These are phyloP conservation scores for Cladophialophora exuberans DNA, from an alignment of 2,329 filamentous ascomycete species.

Conservation along the genomic window DNA sequence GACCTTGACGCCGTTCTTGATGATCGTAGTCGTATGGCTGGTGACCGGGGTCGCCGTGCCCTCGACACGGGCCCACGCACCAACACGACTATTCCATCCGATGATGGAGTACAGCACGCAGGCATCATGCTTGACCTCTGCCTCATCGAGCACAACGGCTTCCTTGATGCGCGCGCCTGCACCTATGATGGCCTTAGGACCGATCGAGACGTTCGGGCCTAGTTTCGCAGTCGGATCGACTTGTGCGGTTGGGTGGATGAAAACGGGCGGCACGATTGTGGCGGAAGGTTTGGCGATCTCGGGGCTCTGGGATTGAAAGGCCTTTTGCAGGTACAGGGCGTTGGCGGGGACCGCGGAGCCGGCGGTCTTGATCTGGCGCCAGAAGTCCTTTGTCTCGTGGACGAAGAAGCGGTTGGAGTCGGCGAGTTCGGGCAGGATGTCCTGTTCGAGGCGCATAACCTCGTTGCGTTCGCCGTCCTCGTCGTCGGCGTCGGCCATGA, in stretches of 20 bases:
- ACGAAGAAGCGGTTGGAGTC: conserved; percentile 99
- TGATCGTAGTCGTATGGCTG: conserved; percentile 89
- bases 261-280: conserved; percentile 89
- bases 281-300: conserved; percentile 83
- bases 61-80: conserved; percentile 97
- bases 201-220: conserved; percentile 94
- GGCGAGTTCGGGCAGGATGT: conserved; percentile 91
- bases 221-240: conserved; percentile 96
- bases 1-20: conserved; percentile 98
- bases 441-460: conserved; percentile 93
- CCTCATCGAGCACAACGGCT: conserved; percentile 90
- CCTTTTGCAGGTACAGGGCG: conserved; percentile 93
- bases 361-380: conserved; percentile 99
- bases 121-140: conserved; percentile 94
- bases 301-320: conserved; percentile 77
- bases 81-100: conserved; percentile 93
- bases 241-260: conserved; percentile 87
- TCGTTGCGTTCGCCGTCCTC: conserved; percentile 78
- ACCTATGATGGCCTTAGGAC: conserved; percentile 81
- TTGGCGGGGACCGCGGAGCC: conserved; percentile 96
- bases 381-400: conserved; percentile 98
- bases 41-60: conserved; percentile 85
- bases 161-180: conserved; percentile 93
- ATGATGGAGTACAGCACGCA: conserved; percentile 96
- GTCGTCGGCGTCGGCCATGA: conserved; percentile 71